Percentiles rank a stretch among this genome's conserved stretches.
phyloP scores from a whole-genome alignment of 2,329 filamentous ascomycete species.

The Exserohilum rostratum region DNA sequence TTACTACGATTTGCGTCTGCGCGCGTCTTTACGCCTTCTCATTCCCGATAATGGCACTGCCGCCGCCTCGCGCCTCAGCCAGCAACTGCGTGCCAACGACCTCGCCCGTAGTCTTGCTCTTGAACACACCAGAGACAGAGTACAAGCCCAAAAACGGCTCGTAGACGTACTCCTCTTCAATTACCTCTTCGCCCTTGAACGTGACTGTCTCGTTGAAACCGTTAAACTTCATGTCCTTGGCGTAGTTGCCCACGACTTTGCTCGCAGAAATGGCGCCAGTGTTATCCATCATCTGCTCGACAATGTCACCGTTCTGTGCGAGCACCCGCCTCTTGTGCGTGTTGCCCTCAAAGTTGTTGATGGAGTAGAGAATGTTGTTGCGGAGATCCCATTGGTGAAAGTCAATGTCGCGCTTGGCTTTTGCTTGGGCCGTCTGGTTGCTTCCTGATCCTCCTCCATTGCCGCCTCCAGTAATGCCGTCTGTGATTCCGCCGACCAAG shows the following conservation, averaged over 20 bases:
- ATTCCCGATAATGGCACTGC: constrained; percentile 57
- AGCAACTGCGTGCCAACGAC: constrained; percentile 60
- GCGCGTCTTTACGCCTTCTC: constrained; percentile 21
- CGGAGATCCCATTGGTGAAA: constrained; percentile 55
- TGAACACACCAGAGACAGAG: constrained; percentile 56
- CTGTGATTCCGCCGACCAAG: constrained; percentile 34
- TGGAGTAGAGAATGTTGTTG: constrained; percentile 65
- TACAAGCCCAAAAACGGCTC: constrained; percentile 57
- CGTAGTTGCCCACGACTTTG: constrained; percentile 57
- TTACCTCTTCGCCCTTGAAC: constrained; percentile 54
- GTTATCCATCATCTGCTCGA: constrained; percentile 62
- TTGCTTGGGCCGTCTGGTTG: constrained; percentile 20
- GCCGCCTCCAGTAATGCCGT: constrained; percentile 19
- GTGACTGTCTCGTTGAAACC: constrained; percentile 53
- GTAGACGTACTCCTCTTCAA: constrained; percentile 62
- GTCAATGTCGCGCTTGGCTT: constrained; percentile 38
- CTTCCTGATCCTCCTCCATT: neutral
- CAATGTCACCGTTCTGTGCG: constrained; percentile 61
- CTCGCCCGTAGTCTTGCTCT: constrained; percentile 54
- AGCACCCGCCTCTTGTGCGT: constrained; percentile 62
- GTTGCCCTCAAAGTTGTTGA: constrained; percentile 65
- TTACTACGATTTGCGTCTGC: no score
- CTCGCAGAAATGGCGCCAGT: constrained; percentile 55
- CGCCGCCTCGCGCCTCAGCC: constrained; percentile 60
- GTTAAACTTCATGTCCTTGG: constrained; percentile 61